Conservation (phyloP, 148 eudicot species). For the Vaccinium vitisidaea region DNA sequence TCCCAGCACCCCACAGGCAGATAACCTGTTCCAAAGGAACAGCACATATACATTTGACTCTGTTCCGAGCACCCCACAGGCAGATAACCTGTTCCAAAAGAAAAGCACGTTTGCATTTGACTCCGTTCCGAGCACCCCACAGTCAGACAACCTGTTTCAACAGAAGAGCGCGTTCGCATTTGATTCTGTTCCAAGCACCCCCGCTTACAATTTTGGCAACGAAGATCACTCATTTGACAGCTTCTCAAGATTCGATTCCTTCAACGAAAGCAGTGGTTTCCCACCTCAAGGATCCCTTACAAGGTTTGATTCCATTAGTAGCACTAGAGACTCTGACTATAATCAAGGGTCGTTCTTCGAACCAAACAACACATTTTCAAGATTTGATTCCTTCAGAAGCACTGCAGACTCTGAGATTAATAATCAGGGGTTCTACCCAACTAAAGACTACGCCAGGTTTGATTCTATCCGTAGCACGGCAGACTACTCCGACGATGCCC, state of each 20-base stretch:
- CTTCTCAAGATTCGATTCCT: conserved; percentile 51
- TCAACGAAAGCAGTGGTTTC: conserved; percentile 32
- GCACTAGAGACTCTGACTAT: conserved; percentile 41
- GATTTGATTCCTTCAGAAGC: conserved; percentile 46
- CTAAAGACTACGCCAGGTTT: conserved; percentile 37
- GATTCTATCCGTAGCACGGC: conserved; percentile 45
- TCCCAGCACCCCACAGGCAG: conserved; percentile 39
- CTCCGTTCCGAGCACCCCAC: conserved; percentile 63
- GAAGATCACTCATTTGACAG: conserved; percentile 58
- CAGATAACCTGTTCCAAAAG: conserved; percentile 32
- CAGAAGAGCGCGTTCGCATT: conserved; percentile 45
- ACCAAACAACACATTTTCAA: conserved; percentile 22
- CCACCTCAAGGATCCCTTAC: conserved; percentile 35
- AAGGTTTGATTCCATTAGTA: conserved; percentile 58
- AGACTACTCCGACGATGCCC: conserved; percentile 27
- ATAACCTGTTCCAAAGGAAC: conserved; percentile 38
- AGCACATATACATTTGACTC: conserved; percentile 40
- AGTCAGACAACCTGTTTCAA: conserved; percentile 34
- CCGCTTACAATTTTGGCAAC: conserved; percentile 44
- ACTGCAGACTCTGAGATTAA: conserved; percentile 34
- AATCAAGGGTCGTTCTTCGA: conserved; percentile 26
- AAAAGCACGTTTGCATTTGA: conserved; percentile 44
- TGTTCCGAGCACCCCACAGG: conserved; percentile 34
- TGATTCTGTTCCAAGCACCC: conserved; percentile 79
- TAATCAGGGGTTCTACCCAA: conserved; percentile 26